Evolutionary conservation across 495 filamentous ascomycete species (phyloP).

Genomic region (Pseudomonodictys pantanalensis): DNA sequence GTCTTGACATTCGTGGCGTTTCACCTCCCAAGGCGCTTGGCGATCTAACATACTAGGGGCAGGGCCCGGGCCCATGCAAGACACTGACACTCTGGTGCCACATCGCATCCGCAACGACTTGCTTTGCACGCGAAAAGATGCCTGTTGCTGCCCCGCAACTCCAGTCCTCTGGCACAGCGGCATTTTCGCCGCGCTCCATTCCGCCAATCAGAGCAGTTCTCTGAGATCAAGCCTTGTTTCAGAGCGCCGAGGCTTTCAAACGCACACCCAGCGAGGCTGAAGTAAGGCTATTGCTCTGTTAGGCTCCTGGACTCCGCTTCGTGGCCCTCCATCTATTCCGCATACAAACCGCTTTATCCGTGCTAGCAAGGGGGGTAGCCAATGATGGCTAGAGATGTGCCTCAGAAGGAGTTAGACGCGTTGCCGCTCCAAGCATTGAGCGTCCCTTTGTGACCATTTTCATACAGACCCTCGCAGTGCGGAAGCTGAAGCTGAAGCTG

Average conservation of each 20-base stretch:
- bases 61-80: not conserved
- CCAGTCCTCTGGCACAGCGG: not conserved
- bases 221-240: constrained; percentile 14
- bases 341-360: too few relatives aligned
- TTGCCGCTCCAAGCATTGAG: constrained; percentile 5
- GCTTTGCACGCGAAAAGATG: constrained; percentile 2
- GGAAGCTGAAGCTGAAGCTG: not conserved
- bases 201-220: not conserved
- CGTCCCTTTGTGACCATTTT: constrained; percentile 16
- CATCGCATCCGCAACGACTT: constrained; percentile 3
- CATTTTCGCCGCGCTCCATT: constrained; percentile 1
- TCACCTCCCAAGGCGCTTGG: too few relatives aligned
- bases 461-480: not conserved
- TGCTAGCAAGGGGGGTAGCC: too few relatives aligned
- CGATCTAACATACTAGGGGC: constrained; percentile 13
- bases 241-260: constrained; percentile 9
- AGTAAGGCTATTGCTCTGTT: not conserved
- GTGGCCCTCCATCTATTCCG: too few relatives aligned
- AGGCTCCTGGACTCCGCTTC: not conserved
- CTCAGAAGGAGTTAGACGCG: too few relatives aligned
- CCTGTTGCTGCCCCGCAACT: not conserved
- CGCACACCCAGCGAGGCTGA: constrained; percentile 3
- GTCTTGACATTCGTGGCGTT: constrained; percentile 20
- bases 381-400: too few relatives aligned
- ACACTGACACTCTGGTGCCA: constrained; percentile 17